These are phyloP conservation scores for Rhizopus sp. DNA, from an alignment of 371 early-diverging fungal genomes.

Conservation along the genomic window DNA sequence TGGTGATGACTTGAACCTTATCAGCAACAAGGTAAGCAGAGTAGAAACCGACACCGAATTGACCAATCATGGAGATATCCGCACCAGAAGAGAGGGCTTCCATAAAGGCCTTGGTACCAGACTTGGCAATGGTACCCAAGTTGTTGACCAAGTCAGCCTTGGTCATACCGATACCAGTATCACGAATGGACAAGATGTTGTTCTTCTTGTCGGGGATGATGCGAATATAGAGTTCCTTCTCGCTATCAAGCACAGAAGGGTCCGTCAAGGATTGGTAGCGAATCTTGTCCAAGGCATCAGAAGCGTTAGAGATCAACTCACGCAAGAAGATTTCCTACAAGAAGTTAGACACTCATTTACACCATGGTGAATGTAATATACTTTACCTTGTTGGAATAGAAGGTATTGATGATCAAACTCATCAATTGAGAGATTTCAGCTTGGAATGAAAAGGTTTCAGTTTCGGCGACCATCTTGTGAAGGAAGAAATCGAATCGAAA, in stretches of 20 bases:
- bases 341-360: background rate
- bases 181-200: conserved; percentile 71
- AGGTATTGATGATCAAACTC: conserved; percentile 79
- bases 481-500: conserved; percentile 25
- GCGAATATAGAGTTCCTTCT: conserved; percentile 64
- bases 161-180: conserved; percentile 92
- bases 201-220: conserved; percentile 63
- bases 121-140: conserved; percentile 88
- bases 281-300: conserved; percentile 88
- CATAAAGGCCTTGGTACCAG: conserved; percentile 62
- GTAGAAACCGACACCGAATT: conserved; percentile 96
- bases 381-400: conserved; percentile 55
- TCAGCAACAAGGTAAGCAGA: conserved; percentile 84
- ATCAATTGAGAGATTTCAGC: conserved; percentile 94
- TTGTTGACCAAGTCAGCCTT: conserved; percentile 79
- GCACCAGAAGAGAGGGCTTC: conserved; percentile 54
- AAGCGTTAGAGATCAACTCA: conserved; percentile 88
- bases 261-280: conserved; percentile 63
- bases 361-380: background rate
- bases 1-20: conserved; percentile 81
- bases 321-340: conserved; percentile 79
- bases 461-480: conserved; percentile 34
- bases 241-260: conserved; percentile 53
- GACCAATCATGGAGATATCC: conserved; percentile 79
- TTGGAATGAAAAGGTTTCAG: conserved; percentile 87